These are phyloP conservation scores for Penicillium sp. DNA, from an alignment of 2,329 filamentous ascomycete species.

Conservation along the genomic window DNA sequence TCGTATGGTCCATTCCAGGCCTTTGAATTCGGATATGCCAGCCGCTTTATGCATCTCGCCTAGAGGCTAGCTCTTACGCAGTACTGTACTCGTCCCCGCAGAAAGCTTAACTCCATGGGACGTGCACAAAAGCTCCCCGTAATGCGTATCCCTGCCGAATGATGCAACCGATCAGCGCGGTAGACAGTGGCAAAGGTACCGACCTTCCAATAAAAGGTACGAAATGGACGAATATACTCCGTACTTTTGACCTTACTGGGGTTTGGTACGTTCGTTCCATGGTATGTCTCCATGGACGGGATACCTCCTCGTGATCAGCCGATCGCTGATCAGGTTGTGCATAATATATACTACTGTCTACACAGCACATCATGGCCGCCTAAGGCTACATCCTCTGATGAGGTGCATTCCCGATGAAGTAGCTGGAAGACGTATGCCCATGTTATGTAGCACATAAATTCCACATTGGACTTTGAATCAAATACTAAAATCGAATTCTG, in stretches of 20 bases:
- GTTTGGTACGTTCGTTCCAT: no score
- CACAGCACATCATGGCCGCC: no score
- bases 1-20: background rate
- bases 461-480: background rate
- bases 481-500: no score
- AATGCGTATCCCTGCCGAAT: no score
- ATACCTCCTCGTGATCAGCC: background rate
- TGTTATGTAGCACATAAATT: no score
- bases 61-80: background rate
- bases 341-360: background rate
- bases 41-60: slow-evolving; percentile 2
- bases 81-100: no score
- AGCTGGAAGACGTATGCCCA: no score
- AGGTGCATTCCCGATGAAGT: background rate
- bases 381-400: no score
- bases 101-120: background rate
- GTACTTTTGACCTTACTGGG: no score
- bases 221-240: no score
- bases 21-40: slow-evolving; percentile 4
- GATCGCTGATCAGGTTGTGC: background rate
- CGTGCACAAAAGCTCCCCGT: no score
- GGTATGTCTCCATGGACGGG: no score
- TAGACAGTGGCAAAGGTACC: background rate
- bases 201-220: background rate
- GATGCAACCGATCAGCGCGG: background rate